Base-by-base conservation (phyloP, 2,329 filamentous ascomycete species). In the Amauroascus verrucosus region DNA sequence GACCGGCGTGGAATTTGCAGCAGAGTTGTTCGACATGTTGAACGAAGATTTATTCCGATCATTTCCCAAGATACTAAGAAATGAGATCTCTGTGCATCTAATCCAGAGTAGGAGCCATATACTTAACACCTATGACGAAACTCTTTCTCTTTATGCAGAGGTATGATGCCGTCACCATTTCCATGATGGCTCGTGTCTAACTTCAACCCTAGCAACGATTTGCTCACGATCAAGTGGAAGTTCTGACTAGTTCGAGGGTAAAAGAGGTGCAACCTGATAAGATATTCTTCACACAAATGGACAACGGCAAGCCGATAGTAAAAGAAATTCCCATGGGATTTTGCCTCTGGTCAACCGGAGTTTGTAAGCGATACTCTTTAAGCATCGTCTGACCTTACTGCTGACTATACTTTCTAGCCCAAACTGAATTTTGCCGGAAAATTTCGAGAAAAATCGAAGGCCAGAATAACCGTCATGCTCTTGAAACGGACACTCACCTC, bases 281-380 rank as follows among this genome's bases (percentile, higher is more conserved):
- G 63, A 95, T 98, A 56, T 71, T 95, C 22, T 98, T 95, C 72
- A 86, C 85, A 0, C 90, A 98, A 67, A 85, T 87, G 64, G 80
- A 86, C 2, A 75, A 88, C 51, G 89, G 88, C 41, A 80, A 82
- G 28, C 70, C 83, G 0, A 62, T 95, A n/a, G 85, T 83, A 22
- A 98, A 98, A 68, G 93, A 98, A 63, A 81, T 98, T 0, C 91
- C 93, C 0, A 90, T 88, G 76, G 93, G 89, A 26, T 95, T 98
- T 73, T 97, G 93, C 63, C 77, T 98, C 13, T 98, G 93, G 93
- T 97, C 93, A 0, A 98, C 93, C 0, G 93, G 93, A 57, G 91
- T 98, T 32, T 70, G 72, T 75, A 63, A 65, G 72, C 67, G 28
- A 8, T 37, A 18, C 18, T 13, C 20, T 8, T 32, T 30, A 3